phyloP scores from a whole-genome alignment of 805 yeast genomes.

The Cyberlindnera veronae region DNA sequence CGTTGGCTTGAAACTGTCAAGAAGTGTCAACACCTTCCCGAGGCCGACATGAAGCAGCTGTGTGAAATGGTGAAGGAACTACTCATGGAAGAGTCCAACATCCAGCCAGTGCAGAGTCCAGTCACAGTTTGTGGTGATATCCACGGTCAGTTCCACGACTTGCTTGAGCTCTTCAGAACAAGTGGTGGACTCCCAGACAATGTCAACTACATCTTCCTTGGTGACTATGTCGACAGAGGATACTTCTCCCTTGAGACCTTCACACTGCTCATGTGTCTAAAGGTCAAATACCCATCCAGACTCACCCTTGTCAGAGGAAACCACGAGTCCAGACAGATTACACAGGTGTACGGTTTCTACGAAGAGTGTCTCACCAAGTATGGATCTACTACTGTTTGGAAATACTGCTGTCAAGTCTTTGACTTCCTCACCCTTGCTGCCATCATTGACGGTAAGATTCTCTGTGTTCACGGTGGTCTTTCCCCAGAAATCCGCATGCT shows the following conservation, averaged over 20 bases:
- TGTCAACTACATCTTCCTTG: slow-evolving; percentile 80
- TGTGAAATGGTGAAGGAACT: slow-evolving; percentile 95
- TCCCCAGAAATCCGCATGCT: slow-evolving; percentile 97
- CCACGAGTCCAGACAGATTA: slow-evolving; percentile 94
- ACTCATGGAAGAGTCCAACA: slow-evolving; percentile 92
- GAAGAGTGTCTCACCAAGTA: slow-evolving; percentile 93
- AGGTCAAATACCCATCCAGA: slow-evolving; percentile 80
- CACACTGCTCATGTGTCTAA: slow-evolving; percentile 88
- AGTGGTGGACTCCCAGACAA: slow-evolving; percentile 87
- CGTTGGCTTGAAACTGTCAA: slow-evolving; percentile 93
- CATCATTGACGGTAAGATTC: slow-evolving; percentile 87
- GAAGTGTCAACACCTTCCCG: slow-evolving; percentile 84
- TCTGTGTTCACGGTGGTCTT: slow-evolving; percentile 96
- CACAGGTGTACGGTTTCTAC: slow-evolving; percentile 98
- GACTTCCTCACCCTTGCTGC: slow-evolving; percentile 94
- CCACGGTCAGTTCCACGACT: slow-evolving; percentile 96
- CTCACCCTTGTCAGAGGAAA: slow-evolving; percentile 95
- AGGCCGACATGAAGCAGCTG: slow-evolving; percentile 91
- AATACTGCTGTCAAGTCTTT: slow-evolving; percentile 93
- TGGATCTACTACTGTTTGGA: slow-evolving; percentile 86
- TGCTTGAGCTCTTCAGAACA: slow-evolving; percentile 82
- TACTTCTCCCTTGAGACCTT: slow-evolving; percentile 92
- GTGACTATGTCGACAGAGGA: slow-evolving; percentile 98
- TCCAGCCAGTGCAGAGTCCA: slow-evolving; percentile 90
- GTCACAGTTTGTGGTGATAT: slow-evolving; percentile 97